Evolutionary conservation across 139 green algal species (phyloP).

Genomic region (Auxenochlorella pyrenoidosa): DNA sequence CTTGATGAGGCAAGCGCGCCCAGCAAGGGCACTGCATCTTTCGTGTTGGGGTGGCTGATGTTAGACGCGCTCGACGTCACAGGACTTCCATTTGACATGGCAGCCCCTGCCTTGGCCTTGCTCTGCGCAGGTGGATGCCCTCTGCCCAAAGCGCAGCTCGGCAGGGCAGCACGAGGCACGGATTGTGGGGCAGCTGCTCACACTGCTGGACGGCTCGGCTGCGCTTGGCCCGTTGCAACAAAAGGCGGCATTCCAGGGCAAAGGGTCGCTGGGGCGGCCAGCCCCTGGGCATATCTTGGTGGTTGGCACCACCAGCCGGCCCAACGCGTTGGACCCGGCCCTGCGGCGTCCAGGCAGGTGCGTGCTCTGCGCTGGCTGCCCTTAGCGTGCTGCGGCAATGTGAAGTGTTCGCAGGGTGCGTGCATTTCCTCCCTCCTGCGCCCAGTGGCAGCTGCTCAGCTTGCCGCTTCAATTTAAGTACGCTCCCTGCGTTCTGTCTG

Average conservation of each 20-base stretch:
- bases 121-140: conserved; percentile 73
- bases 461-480: no score
- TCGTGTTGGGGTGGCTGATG: no score
- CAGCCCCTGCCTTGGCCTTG: neutral
- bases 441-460: no score
- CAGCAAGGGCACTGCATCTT: no score
- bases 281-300: neutral
- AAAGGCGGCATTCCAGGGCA: neutral
- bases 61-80: no score
- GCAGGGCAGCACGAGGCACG: conserved; percentile 77
- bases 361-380: neutral
- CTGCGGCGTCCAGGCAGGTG: neutral
- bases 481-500: neutral
- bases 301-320: conserved; percentile 88
- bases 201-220: conserved; percentile 86
- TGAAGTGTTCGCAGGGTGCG: neutral
- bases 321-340: conserved; percentile 83
- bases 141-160: conserved; percentile 81
- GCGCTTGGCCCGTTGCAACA: conserved; percentile 18
- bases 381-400: no score
- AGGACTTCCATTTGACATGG: neutral
- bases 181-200: conserved; percentile 95
- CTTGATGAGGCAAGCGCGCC: conserved; percentile 80
- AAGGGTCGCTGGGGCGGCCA: neutral
- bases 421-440: no score